Evolutionary conservation across 108 stramenopile genomes (phyloP), one percentile per base, ranked within the genome.

Genomic region (Schizochytrium sp.): DNA sequence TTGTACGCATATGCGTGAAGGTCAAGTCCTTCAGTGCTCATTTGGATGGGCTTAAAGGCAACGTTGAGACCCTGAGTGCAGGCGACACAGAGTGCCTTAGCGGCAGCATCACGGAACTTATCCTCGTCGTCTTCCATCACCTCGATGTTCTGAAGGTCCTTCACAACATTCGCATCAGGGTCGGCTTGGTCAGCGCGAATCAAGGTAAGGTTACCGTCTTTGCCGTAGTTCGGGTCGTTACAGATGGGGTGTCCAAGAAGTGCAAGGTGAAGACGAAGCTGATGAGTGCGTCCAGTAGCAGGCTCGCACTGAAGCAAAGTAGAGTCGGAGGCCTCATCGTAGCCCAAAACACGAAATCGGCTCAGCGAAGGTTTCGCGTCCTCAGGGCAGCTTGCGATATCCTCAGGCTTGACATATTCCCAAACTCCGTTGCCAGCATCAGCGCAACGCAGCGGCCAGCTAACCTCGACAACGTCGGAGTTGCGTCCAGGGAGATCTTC

Each of bases 211-310:
- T 83, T 55, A 7, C 76, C 76, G n/a, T 55, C 45, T 7, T 7
- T 95, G 49, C 96, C 97, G 83, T 98, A 97, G 61, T 93, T 93
- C 47, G 93, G 87, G 89, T 98, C 98, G 72, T 94, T 92, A 17
- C 93, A 91, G 59, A 98, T 96, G 5, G 98, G 94, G 89, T 89
- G 93, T 5, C 96, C 96, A 12, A 97, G 88, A 42, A 89, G 87
- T 61, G 94, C 90, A 3, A 97, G 92, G 89, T 98, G 98, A 19
- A 98, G 94, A 8, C 98, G 92, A 42, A 98, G 88, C 91, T 98
- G 98, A 89, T 98, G 98, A 57, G 96, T 97, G 7, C 98, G 90
- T 4, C 98, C 98, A 17, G 97, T 97, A 1, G 96, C 57, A 8
- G 97, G 97, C 61, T 72, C 61, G 88, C 96, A 96, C 15, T 89